A percentile compares a stretch with the other conserved stretches of the same genome.
These are phyloP conservation scores for Amanita muscaria DNA, from an alignment of 768 basidiomycete species.

Conservation along the genomic window DNA sequence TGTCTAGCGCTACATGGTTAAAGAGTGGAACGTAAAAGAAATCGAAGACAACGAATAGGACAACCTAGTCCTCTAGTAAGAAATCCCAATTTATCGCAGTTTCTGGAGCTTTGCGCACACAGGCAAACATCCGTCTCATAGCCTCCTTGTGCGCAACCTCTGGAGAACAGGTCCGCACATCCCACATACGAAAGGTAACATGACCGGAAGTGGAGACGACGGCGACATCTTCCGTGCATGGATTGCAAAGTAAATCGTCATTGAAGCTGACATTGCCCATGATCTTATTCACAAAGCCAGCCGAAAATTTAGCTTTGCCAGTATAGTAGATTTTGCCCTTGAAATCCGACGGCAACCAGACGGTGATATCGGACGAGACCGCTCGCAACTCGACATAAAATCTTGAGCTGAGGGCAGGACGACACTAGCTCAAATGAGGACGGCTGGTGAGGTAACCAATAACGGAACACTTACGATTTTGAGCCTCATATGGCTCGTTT, in stretches of 20 bases:
- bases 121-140: slow-evolving; percentile 55
- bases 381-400: slow-evolving; percentile 61
- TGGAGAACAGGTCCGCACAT: slow-evolving; percentile 54
- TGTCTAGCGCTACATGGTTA: slow-evolving; percentile 6
- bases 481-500: slow-evolving; percentile 48
- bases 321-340: slow-evolving; percentile 53
- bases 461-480: slow-evolving; percentile 56
- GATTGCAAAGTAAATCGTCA: slow-evolving; percentile 24
- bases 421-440: slow-evolving; percentile 32
- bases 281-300: slow-evolving; percentile 68
- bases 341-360: slow-evolving; percentile 79
- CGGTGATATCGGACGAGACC: slow-evolving; percentile 57
- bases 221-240: slow-evolving; percentile 48
- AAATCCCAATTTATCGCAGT: slow-evolving; percentile 71
- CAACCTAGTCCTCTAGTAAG: slow-evolving; percentile 53
- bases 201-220: slow-evolving; percentile 50
- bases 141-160: slow-evolving; percentile 57
- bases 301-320: slow-evolving; percentile 49
- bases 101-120: slow-evolving; percentile 45
- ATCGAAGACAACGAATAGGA: slow-evolving; percentile 6
- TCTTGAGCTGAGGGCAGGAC: slow-evolving; percentile 41
- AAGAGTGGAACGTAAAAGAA: slow-evolving; percentile 8
- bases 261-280: slow-evolving; percentile 43
- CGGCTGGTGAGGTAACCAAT: slow-evolving; percentile 7
- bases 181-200: slow-evolving; percentile 75